Base-by-base conservation (phyloP, 768 basidiomycete species). In the Butyriboletus loyo region DNA sequence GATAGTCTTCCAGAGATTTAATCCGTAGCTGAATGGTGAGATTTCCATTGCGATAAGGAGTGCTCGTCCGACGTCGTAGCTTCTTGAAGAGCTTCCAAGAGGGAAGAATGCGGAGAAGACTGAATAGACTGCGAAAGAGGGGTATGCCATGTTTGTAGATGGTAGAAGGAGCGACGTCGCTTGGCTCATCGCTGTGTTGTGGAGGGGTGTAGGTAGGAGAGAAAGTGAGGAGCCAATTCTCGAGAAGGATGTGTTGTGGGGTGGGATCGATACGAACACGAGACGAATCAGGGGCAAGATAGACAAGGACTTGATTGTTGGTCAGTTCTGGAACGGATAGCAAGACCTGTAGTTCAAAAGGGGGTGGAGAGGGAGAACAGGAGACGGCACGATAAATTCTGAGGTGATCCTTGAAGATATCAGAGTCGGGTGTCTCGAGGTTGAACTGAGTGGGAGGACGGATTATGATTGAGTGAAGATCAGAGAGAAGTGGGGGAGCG, bases 121-220 rank as follows among this genome's bases (percentile, higher is more conserved):
- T 85, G 55, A 64, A 74, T 75, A 92, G 7, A 63, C 87, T 88
- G 45, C 90, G 79, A 73, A 92, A 92, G 19, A 91, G 77, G 30
- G 87, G 79, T 61, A 92, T 92, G 32, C 86, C 83, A 60, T 91
- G 85, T 69, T 92, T 92, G 78, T 92, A 92, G 49, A 90, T 85
- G 13, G 85, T 87, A 0, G 89, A 78, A 32, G 86, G 81, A 14
- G 84, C 80, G 35, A 86, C 75, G 53, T 86, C 85, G 44, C 68
- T 59, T 39, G 53, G 58, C 50, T 65, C 66, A 40, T 66, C 61
- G 42, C 66, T 59, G 13, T 57, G 49, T n/a, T 57, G 55, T 10
- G 51, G 21, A 37, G 50, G 49, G 40, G 36, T 52, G 54, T 45
- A 53, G 46, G 25, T 56, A 43, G 52, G 70, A 66, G 66, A 51